Conservation (phyloP, 2,329 filamentous ascomycete species). For the Bipolaris bicolor region DNA sequence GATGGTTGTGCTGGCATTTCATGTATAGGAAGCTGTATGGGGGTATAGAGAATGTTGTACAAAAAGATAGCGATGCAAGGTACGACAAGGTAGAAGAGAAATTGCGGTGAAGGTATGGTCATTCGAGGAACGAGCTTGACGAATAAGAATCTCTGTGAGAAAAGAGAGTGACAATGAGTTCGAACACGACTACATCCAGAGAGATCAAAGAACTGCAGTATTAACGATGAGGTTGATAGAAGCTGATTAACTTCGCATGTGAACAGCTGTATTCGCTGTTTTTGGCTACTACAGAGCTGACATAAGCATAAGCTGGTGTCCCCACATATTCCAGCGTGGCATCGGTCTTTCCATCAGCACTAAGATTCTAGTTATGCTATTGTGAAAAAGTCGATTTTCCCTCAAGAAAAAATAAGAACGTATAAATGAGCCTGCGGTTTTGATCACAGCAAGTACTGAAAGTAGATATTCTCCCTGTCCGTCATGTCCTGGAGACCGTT, state of each 20-base stretch:
- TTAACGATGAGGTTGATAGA: neutral
- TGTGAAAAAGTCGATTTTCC: neutral
- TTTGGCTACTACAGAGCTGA: neutral
- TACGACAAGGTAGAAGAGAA: constrained; percentile 5
- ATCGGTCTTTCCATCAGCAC: neutral
- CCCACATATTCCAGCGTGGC: neutral
- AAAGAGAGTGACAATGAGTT: neutral
- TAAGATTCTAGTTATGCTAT: neutral
- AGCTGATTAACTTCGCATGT: neutral
- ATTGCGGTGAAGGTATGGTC: constrained; percentile 1
- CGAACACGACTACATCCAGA: no score
- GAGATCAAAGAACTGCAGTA: neutral
- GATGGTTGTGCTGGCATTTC: constrained; percentile 49
- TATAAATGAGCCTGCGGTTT: accelerated
- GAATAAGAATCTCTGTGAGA: neutral
- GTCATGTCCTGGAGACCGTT: constrained; percentile 34
- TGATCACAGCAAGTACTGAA: constrained; percentile 27
- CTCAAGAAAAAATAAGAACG: neutral
- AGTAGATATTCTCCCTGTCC: constrained; percentile 31
- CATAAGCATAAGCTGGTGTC: neutral
- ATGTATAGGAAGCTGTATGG: neutral
- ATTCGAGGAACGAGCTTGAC: neutral
- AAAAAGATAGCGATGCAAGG: constrained; percentile 2
- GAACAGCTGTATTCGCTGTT: neutral
- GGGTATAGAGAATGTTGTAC: neutral